Base-by-base conservation (phyloP, 352 stramenopile genomes). In the Phytopythium montanum region DNA sequence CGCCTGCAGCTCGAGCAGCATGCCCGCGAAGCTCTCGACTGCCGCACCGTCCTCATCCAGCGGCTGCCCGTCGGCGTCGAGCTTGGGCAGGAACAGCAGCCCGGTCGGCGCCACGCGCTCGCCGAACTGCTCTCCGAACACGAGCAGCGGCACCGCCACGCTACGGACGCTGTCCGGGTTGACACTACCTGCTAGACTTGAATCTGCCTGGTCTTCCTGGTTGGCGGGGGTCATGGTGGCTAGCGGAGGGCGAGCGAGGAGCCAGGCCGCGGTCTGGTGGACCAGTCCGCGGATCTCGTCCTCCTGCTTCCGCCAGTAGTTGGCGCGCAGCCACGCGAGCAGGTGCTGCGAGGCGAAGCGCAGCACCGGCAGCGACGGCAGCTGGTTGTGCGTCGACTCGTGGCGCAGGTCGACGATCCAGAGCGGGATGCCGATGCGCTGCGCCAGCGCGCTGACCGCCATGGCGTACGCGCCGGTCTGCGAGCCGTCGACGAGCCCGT, bases 351-450 rank as follows among this genome's bases (percentile, higher is more conserved):
- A 77, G 19, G 88, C 90, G 26, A 98, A 86, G 29, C 90, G 81
- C 19, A 97, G 79, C 36, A 97, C 80, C 6, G 85, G 73, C 8
- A 98, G 67, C 39, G 88, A 89, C n/a, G 94, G 94, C 45, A 98
- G 66, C 52, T 95, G 83, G 71, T 97, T 97, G 65, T 98, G 94
- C 19, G 91, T 95, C 25, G 91, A 92, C 59, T 98, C 92, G 64
- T 98, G 94, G 28, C 94, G 85, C 62, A 98, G 62, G 54, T 97
- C 92, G 28, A 98, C 94, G 59, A 98, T 81, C 94, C 94, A 98
- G 12, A 90, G 68, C 29, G 94, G 94, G 45, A 98, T 90, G 55
- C 94, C 94, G 21, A 97, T 91, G 36, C 92, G 79, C 41, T 90
- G 75, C 53, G 91, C 96, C 48, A 94, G 62, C 16, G 66, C 61